Evolutionary conservation across 2,329 filamentous ascomycete genomes (phyloP), one percentile per base, ranked within the genome.

Genomic region (Colletotrichum lini): DNA sequence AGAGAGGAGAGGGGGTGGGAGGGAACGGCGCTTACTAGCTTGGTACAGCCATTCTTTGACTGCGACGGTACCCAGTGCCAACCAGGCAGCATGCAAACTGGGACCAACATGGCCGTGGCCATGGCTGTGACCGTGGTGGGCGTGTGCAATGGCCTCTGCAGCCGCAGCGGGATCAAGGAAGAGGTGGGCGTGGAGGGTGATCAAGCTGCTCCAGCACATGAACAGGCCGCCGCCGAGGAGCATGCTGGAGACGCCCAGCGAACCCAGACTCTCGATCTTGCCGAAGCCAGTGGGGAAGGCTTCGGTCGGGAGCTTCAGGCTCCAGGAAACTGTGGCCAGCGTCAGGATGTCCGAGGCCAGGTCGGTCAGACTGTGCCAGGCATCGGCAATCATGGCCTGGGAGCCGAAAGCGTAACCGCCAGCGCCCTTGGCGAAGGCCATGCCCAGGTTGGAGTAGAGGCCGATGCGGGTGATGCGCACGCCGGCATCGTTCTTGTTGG

Each of bases 41-140:
- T 93, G 92, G 80, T 98, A 99, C 35, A 99, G 86, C 94, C 95
- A 99, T 82, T 99, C 96, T 83, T 99, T 99, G 77, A 98, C 86
- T 35, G 94, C 82, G 68, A 99, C 96, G 2, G 94, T 98, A 23
- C 94, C 96, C 50, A 90, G 93, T 45, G 96, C 96, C 71, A 99
- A 84, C 96, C 96, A 99, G 9, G 94, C 96, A 26, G 96, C 96
- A 80, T 98, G 95, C 75, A 99, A 89, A 81, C 94, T 97, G 0
- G 96, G 96, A 78, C 92, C 90, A 72, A 87, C 87, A 79, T 88
- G 86, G 40, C 87, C 85, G 78, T 94, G 91, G n/a, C 86, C 88
- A 78, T 94, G 91, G 72, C 86, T 84, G 75, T 91, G 85, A 53
- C 88, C 84, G 84, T 92, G 85, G 83, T 93, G 89, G 78, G 84